phyloP scores from a whole-genome alignment of 768 basidiomycete genomes.

The Mrakia hoshinonis region DNA sequence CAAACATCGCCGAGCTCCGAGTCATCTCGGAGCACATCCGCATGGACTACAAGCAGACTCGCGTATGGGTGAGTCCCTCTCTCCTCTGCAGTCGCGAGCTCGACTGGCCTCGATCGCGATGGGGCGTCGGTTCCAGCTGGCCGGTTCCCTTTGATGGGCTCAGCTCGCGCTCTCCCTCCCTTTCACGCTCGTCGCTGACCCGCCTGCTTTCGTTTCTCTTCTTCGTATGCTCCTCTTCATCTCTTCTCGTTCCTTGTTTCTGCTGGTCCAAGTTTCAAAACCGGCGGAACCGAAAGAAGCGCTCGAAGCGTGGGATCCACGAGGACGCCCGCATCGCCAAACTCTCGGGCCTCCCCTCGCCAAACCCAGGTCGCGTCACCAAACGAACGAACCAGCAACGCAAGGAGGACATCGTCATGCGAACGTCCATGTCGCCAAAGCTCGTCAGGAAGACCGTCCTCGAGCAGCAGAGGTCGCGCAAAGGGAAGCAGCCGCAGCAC shows the following conservation, averaged over 20 bases:
- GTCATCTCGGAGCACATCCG: neutral
- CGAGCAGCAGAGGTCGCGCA: neutral
- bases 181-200: neutral
- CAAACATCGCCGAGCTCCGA: constrained; percentile 17
- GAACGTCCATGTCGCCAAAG: neutral
- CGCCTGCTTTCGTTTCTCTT: neutral
- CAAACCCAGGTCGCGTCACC: constrained; percentile 1
- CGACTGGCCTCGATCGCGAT: neutral
- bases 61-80: constrained; percentile 14
- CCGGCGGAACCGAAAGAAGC: constrained; percentile 17
- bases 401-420: neutral
- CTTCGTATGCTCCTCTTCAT: constrained; percentile 1
- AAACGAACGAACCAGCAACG: neutral
- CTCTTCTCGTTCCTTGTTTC: neutral
- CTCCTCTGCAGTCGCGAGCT: neutral
- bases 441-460: neutral
- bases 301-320: neutral
- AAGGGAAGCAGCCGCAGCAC: neutral
- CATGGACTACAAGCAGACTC: constrained; percentile 25
- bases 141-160: too few relatives aligned
- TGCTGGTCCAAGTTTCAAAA: constrained; percentile 18
- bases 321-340: constrained; percentile 13
- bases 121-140: neutral
- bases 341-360: neutral
- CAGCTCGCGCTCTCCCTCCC: neutral